phyloP scores from a whole-genome alignment of 352 stramenopile genomes.

The Phytophthora sp. region DNA sequence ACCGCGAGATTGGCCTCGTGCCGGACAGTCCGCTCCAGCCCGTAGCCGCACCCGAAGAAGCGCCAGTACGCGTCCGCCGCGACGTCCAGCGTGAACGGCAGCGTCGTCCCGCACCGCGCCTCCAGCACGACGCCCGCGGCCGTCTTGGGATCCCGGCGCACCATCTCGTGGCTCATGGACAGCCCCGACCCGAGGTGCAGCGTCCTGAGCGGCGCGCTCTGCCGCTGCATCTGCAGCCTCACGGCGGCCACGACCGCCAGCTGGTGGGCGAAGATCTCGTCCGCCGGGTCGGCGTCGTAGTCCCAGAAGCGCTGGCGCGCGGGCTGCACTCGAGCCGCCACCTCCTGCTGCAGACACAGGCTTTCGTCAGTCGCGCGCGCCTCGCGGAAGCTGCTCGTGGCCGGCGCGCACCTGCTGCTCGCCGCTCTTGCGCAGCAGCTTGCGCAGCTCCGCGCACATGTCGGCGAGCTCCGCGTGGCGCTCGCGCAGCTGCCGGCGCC shows the following conservation, averaged over 20 bases:
- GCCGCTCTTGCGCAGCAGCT: conserved; percentile 19
- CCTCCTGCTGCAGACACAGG: conserved; percentile 8
- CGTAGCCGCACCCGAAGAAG: conserved; percentile 17
- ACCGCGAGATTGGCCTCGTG: conserved; percentile 6
- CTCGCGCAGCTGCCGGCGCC: conserved; percentile 15
- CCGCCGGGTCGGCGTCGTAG: background rate
- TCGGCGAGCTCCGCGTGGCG: background rate
- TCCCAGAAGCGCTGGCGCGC: background rate
- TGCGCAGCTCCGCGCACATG: conserved; percentile 10
- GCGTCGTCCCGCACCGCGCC: background rate
- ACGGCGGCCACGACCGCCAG: conserved; percentile 9
- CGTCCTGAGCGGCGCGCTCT: background rate
- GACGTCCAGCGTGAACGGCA: conserved; percentile 26
- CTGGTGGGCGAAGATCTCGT: conserved; percentile 22
- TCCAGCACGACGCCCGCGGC: conserved; percentile 5
- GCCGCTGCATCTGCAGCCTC: conserved; percentile 1
- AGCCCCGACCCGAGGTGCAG: conserved; percentile 4
- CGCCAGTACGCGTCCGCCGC: conserved; percentile 21
- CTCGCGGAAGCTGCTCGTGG: too few relatives aligned
- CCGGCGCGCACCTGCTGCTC: conserved; percentile 15
- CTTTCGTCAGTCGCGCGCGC: conserved; percentile 24
- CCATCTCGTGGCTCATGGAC: conserved; percentile 11
- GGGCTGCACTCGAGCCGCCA: background rate
- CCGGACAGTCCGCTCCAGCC: background rate
- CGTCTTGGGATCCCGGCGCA: conserved; percentile 10